Percentiles rank a stretch among this genome's conserved stretches.
Evolutionary conservation across 2,329 filamentous ascomycete species (phyloP).

Genomic region (Fusarium xyrophilum): DNA sequence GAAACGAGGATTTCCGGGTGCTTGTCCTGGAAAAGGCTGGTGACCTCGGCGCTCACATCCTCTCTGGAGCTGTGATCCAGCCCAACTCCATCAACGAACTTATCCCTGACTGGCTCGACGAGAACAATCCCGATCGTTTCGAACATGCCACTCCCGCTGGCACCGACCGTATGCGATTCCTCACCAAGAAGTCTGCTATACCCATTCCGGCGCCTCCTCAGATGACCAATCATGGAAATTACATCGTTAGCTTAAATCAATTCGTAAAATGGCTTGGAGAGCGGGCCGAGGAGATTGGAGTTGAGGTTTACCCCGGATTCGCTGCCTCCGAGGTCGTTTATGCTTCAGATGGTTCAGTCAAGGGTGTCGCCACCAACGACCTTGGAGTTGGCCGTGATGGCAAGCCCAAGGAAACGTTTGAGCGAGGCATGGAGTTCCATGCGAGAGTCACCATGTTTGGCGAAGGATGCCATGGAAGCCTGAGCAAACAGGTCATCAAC

Average conservation of each 20-base stretch:
- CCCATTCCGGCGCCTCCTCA: conserved; percentile 90
- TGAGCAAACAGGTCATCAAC: conserved; percentile 93
- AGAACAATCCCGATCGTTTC: conserved; percentile 88
- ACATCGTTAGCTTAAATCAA: conserved; percentile 94
- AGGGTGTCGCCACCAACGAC: conserved; percentile 95
- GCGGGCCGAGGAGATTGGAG: conserved; percentile 92
- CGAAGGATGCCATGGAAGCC: conserved; percentile 93
- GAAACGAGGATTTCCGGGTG: conserved; percentile 95
- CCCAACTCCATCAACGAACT: conserved; percentile 88
- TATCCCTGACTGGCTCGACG: conserved; percentile 89
- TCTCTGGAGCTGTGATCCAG: conserved; percentile 95
- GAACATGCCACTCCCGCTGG: conserved; percentile 84
- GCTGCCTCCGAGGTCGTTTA: conserved; percentile 94
- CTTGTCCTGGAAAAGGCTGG: conserved; percentile 93
- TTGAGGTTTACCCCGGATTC: conserved; percentile 96
- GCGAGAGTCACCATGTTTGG: conserved; percentile 89
- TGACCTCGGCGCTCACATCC: conserved; percentile 91
- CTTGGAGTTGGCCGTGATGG: conserved; percentile 83
- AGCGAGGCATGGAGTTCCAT: conserved; percentile 98
- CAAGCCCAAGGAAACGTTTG: conserved; percentile 86
- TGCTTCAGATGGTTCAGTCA: conserved; percentile 82
- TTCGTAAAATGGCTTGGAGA: conserved; percentile 96
- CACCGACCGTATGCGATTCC: conserved; percentile 88
- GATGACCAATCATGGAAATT: conserved; percentile 98
- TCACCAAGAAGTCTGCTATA: conserved; percentile 80